These are phyloP conservation scores for Agrocybe pediades DNA, from an alignment of 768 basidiomycete genomes.

Conservation along the genomic window DNA sequence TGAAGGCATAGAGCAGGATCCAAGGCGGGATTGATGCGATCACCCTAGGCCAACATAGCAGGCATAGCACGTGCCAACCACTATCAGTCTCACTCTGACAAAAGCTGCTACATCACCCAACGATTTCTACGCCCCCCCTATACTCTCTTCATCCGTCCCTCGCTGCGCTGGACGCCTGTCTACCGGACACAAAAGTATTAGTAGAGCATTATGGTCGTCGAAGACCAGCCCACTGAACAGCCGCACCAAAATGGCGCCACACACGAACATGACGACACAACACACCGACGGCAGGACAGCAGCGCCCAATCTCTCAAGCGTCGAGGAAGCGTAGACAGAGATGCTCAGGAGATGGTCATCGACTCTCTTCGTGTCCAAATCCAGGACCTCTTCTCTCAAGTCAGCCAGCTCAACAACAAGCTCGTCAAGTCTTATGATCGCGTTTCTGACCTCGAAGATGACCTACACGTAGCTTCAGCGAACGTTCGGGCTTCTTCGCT, in stretches of 20 bases:
- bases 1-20: too few relatives aligned
- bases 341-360: slow-evolving; percentile 86
- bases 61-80: too few relatives aligned
- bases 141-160: too few relatives aligned
- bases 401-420: slow-evolving; percentile 88
- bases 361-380: slow-evolving; percentile 78
- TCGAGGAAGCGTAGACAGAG: slow-evolving; percentile 36
- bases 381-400: slow-evolving; percentile 86
- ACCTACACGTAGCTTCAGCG: slow-evolving; percentile 68
- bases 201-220: slow-evolving; percentile 14
- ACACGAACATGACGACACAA: not conserved
- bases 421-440: slow-evolving; percentile 92
- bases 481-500: slow-evolving; percentile 60
- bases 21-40: too few relatives aligned
- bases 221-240: slow-evolving; percentile 13
- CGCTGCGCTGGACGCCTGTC: not conserved
- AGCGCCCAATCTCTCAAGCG: slow-evolving; percentile 12
- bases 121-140: too few relatives aligned
- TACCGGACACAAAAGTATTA: not conserved
- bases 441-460: slow-evolving; percentile 91
- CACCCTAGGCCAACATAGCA: too few relatives aligned
- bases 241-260: slow-evolving; percentile 1
- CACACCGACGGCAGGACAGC: slow-evolving; percentile 1
- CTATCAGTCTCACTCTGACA: not conserved
- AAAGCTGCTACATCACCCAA: not conserved